Base-by-base conservation (phyloP, 169 alveolate species). In the Plasmodium inui region DNA sequence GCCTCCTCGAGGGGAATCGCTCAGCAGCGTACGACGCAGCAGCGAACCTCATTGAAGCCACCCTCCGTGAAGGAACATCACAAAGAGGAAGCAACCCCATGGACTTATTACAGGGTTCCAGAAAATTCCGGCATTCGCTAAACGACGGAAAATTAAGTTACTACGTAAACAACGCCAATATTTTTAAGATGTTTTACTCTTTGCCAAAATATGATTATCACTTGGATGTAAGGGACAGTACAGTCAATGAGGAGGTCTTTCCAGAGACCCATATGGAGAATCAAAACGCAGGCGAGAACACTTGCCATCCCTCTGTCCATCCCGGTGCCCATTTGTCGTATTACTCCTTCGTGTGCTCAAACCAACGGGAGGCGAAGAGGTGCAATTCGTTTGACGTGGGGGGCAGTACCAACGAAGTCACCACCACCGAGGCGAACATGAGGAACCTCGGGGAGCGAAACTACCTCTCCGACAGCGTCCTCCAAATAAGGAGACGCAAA, bases 381-480 rank as follows among this genome's bases (percentile, higher is more conserved):
- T 86, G 61, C 22, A 50, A 50, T 44, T 86, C 93, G 22, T 76
- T 34, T 32, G 32, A n/a, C 19, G 22, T 34, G 34, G 22, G 55
- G 39, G 34, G 61, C 17, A 6, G 30, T 7, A 12, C 78, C 37
- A n/a, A 71, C 12, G 19, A 9, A 46, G 61, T 67, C n/a, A 19
- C 30, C 39, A 0, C 76, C 37, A 26, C 41, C n/a, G 76, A 67
- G 37, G 6, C 7, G 61, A 50, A 50, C 34, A 10, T 72, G 46
- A 4, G 26, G 26, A 37, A n/a, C 22, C 17, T 17, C 12, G 6
- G 41, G n/a, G 80, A 86, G 26, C 37, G 32, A 76, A 86, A 50
- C 80, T 86, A 86, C 70, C 39, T 76, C 34, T 86, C 93, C 26
- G 93, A 86, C 70, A 70, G 93, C 22, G 41, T 74, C 70, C 70